phyloP scores from a whole-genome alignment of 305 asterid species.

The Stenogyne calaminthoides region DNA sequence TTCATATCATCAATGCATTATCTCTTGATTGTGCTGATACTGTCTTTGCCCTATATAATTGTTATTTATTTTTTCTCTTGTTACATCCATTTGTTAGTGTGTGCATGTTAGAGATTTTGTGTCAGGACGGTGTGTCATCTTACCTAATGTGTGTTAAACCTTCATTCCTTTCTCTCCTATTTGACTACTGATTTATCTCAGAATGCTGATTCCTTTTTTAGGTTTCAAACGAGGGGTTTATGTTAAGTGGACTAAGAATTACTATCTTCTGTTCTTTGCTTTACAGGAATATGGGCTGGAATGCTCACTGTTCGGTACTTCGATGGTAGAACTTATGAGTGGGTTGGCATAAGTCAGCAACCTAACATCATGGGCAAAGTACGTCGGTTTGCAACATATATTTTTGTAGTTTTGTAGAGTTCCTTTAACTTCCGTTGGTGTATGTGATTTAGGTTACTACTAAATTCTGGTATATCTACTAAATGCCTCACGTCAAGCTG shows the following conservation, averaged over 20 bases:
- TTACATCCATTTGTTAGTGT: background rate
- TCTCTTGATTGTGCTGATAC: background rate
- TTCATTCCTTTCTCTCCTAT: background rate
- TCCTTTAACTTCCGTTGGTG: conserved; percentile 10
- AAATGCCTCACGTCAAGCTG: background rate
- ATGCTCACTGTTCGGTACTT: conserved; percentile 89
- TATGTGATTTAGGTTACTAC: background rate
- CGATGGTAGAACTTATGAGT: conserved; percentile 88
- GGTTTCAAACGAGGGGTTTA: background rate
- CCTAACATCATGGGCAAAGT: conserved; percentile 93
- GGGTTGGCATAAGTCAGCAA: conserved; percentile 96
- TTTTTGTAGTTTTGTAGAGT: background rate
- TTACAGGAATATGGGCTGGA: conserved; percentile 93
- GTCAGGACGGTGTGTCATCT: background rate
- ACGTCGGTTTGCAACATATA: conserved; percentile 31
- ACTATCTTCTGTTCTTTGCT: conserved; percentile 12
- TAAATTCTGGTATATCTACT: background rate
- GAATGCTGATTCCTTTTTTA: background rate
- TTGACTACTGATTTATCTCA: background rate
- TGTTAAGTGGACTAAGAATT: background rate
- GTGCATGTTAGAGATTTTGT: background rate
- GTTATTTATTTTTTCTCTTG: background rate
- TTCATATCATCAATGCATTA: conserved; percentile 4
- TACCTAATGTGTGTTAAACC: background rate
- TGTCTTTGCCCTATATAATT: background rate